phyloP scores from a whole-genome alignment of 352 stramenopile species.

The Thalassiosira hispida region DNA sequence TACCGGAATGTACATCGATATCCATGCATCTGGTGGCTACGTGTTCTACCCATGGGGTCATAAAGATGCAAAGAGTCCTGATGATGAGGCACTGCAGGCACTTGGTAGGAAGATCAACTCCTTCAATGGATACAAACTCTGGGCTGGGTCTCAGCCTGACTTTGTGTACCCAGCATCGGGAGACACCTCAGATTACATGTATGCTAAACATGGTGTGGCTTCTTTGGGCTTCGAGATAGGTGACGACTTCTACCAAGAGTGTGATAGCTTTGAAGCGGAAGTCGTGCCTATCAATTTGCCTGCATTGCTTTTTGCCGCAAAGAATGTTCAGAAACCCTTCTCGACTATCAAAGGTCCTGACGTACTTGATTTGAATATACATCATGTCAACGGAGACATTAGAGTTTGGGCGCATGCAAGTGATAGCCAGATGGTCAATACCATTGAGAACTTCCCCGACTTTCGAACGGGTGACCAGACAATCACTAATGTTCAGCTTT shows the following conservation, averaged over 20 bases:
- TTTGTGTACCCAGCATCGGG: not conserved
- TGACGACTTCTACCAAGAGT: conserved; percentile 31
- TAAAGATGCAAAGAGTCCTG: conserved; percentile 34
- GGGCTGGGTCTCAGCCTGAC: conserved; percentile 6
- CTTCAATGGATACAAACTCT: conserved; percentile 8
- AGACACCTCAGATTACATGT: conserved; percentile 15
- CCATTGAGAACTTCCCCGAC: conserved; percentile 25
- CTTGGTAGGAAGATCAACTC: conserved; percentile 38
- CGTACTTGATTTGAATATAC: conserved; percentile 50
- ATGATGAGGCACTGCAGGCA: conserved; percentile 48
- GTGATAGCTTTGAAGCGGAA: conserved; percentile 23
- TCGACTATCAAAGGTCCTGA: conserved; percentile 16
- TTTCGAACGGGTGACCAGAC: conserved; percentile 43
- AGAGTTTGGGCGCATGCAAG: conserved; percentile 31
- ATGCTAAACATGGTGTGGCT: conserved; percentile 39
- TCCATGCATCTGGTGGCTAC: conserved; percentile 52
- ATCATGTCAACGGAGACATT: conserved; percentile 19
- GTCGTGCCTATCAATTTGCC: conserved; percentile 33
- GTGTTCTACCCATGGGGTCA: conserved; percentile 48
- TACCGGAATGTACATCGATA: conserved; percentile 60
- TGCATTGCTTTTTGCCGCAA: conserved; percentile 36
- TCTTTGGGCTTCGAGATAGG: conserved; percentile 57
- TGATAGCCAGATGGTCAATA: conserved; percentile 48
- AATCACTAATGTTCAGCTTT: conserved; percentile 24
- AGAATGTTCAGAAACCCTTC: conserved; percentile 36